Conservation (phyloP, 2,329 filamentous ascomycete species). For the Phoma sp. region DNA sequence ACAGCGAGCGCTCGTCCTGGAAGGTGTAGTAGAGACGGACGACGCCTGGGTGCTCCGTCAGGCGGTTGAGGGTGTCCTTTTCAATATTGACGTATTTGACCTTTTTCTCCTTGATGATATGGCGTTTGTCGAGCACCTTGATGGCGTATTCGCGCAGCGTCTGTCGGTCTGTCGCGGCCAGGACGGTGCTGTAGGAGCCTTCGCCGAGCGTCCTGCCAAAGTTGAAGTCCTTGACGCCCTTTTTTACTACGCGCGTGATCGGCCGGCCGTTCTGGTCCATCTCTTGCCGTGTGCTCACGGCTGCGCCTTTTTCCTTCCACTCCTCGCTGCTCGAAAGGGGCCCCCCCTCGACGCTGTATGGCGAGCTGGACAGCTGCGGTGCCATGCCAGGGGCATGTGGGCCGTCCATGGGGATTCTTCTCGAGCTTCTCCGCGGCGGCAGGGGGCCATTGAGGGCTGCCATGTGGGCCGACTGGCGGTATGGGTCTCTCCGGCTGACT, state of each 20-base stretch:
- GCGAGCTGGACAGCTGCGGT: slow-evolving; percentile 37
- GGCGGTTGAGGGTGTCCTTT: slow-evolving; percentile 93
- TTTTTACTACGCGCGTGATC: slow-evolving; percentile 85
- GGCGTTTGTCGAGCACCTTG: slow-evolving; percentile 96
- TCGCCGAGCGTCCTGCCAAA: slow-evolving; percentile 92
- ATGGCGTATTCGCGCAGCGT: slow-evolving; percentile 96
- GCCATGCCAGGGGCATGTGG: slow-evolving; percentile 22
- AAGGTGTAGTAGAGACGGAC: slow-evolving; percentile 98
- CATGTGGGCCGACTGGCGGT: slow-evolving; percentile 64
- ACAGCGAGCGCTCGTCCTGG: slow-evolving; percentile 93
- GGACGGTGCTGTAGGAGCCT: slow-evolving; percentile 96
- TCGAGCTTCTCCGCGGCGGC: slow-evolving; percentile 78
- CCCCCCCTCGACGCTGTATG: slow-evolving; percentile 64
- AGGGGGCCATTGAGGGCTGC: slow-evolving; percentile 65
- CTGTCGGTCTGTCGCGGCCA: slow-evolving; percentile 90
- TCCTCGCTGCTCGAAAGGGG: slow-evolving; percentile 77
- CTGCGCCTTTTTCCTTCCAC: slow-evolving; percentile 95
- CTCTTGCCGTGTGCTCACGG: slow-evolving; percentile 80
- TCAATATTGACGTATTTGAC: slow-evolving; percentile 99
- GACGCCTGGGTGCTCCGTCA: slow-evolving; percentile 96
- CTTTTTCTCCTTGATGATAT: slow-evolving; percentile 99
- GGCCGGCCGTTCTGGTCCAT: slow-evolving; percentile 84
- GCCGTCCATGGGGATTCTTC: slow-evolving; percentile 66
- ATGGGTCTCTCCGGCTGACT: slow-evolving; percentile 71
- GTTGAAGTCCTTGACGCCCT: slow-evolving; percentile 94